These are phyloP conservation scores for Aspergillus piperis DNA, from an alignment of 2,329 filamentous ascomycete species.

Conservation along the genomic window DNA sequence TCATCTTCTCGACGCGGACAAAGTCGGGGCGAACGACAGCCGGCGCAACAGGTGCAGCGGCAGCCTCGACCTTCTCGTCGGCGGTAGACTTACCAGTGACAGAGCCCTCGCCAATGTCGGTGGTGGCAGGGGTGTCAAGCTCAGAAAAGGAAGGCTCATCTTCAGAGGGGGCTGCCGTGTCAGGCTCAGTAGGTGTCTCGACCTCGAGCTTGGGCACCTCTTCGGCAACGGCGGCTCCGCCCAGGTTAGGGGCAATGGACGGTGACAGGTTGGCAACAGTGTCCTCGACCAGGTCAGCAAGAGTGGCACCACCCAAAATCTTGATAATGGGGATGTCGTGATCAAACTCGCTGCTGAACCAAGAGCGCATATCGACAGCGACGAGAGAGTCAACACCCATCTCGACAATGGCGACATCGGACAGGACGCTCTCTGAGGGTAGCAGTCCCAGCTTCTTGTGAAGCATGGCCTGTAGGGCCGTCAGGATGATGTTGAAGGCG, in stretches of 20 bases:
- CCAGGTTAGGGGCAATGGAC: background rate
- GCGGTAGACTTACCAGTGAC: background rate
- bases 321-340: background rate
- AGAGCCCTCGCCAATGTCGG: background rate
- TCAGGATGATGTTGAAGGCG: background rate
- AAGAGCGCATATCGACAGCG: constrained; percentile 3
- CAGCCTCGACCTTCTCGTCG: background rate
- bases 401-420: background rate
- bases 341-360: constrained; percentile 6
- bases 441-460: background rate
- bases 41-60: background rate
- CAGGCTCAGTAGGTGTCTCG: background rate
- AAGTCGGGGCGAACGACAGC: background rate
- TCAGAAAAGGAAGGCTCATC: too few relatives aligned
- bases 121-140: too few relatives aligned
- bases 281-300: background rate
- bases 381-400: constrained; percentile 6
- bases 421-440: background rate
- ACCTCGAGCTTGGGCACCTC: background rate
- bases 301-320: background rate
- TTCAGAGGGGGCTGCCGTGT: too few relatives aligned
- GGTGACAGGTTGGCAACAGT: background rate
- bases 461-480: background rate
- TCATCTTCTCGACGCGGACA: background rate
- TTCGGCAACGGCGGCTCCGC: background rate